Percentiles rank a stretch among this genome's conserved stretches.
Evolutionary conservation across 768 basidiomycete genomes (phyloP).

Genomic region (Pleurotus citrinopileatus): DNA sequence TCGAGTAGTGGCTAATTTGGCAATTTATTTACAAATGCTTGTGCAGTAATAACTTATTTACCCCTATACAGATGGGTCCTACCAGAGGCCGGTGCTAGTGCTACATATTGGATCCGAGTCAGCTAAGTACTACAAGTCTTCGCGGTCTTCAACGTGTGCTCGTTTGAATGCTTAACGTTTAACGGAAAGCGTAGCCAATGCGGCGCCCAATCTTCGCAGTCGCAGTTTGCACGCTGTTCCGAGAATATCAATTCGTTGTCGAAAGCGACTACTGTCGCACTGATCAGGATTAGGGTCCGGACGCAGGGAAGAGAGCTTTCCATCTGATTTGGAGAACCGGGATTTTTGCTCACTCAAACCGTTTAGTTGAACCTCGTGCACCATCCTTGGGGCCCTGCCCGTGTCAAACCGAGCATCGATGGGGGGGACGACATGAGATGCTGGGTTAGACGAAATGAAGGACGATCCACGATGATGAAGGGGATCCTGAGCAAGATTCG

Average conservation of each 20-base stretch:
- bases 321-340: neutral
- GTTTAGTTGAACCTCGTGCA: conserved; percentile 2
- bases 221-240: neutral
- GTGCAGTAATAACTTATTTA: neutral
- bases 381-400: neutral
- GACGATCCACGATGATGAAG: neutral
- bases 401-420: neutral
- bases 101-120: neutral
- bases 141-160: neutral
- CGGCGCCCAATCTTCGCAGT: neutral
- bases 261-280: neutral
- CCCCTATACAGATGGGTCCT: neutral
- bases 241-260: neutral
- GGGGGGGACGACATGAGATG: neutral
- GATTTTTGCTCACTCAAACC: neutral
- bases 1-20: conserved; percentile 3
- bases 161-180: neutral
- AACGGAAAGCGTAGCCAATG: neutral
- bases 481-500: neutral
- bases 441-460: neutral
- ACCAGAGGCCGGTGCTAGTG: neutral
- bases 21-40: conserved; percentile 10
- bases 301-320: neutral
- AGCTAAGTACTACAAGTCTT: neutral
- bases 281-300: neutral